These are phyloP conservation scores for Annona squamosa DNA, from an alignment of 164 flowering plant species.

Conservation along the genomic window DNA sequence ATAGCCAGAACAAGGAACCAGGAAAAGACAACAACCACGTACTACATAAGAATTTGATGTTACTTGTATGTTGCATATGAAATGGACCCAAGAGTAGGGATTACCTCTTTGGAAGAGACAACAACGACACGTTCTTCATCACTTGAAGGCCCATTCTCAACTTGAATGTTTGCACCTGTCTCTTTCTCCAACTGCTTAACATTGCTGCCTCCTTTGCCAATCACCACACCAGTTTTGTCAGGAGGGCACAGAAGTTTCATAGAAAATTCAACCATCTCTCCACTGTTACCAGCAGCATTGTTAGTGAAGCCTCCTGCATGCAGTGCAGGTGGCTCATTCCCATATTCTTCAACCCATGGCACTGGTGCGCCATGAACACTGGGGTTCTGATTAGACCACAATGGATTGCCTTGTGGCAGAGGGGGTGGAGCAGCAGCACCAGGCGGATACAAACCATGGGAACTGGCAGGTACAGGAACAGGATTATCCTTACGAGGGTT, in stretches of 20 bases:
- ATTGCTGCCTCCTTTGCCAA: constrained; percentile 66
- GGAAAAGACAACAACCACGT: neutral
- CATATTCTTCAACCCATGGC: constrained; percentile 42
- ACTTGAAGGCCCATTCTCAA: constrained; percentile 36
- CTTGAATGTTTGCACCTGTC: constrained; percentile 60
- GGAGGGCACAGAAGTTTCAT: constrained; percentile 62
- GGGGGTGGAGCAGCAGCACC: constrained; percentile 30
- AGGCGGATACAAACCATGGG: constrained; percentile 35
- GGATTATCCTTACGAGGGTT: constrained; percentile 60
- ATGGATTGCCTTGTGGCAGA: constrained; percentile 31
- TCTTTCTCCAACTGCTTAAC: constrained; percentile 54
- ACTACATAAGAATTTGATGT: neutral
- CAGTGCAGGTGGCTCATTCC: constrained; percentile 27
- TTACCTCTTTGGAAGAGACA: constrained; percentile 60
- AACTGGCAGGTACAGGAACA: constrained; percentile 27
- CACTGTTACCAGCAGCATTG: constrained; percentile 26
- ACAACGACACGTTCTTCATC: constrained; percentile 56
- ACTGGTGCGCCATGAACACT: constrained; percentile 29
- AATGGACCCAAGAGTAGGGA: neutral
- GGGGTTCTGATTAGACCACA: constrained; percentile 38
- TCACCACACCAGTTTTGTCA: constrained; percentile 62
- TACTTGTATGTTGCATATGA: too few relatives aligned
- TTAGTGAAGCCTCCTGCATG: constrained; percentile 31
- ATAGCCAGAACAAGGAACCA: neutral
- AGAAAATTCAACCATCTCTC: constrained; percentile 45